Base-by-base conservation (phyloP, 805 yeast genomes). In the Wickerhamiella siamensis region DNA sequence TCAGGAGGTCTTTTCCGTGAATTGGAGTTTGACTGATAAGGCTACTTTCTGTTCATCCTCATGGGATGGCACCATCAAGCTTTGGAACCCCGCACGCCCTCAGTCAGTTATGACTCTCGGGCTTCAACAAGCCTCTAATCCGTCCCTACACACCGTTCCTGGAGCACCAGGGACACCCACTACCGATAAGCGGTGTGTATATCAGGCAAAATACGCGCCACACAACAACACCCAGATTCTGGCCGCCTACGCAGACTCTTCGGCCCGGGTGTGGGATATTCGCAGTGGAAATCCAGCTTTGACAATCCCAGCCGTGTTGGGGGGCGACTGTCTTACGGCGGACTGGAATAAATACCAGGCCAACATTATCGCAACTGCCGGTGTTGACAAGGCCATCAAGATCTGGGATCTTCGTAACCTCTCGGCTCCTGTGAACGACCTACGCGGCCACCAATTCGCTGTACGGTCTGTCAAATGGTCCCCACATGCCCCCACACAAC, bases 311-410 rank as follows among this genome's bases (percentile, higher is more conserved):
- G 81, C 86, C 1, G 95, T 83, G 54, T 72, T 76, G 15, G 94
- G 94, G 1, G 67, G 83, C 38, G 97, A 88, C 57, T 68, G 82
- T 6, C 66, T 91, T 37, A 65, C 80, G 2, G 72, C 86, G 46
- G 97, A 88, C 64, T 87, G 86, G 78, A 91, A 88, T 62, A 87
- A 87, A 58, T 88, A 91, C 59, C 70, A 83, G 53, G 71, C 84
- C 1, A 70, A 78, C 2, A 72, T 84, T 0, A 63, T 88, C 4
- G 94, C 95, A 3, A 75, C 94, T 0, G 91, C 83, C 2, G 94
- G 95, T n/a, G 93, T 88, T 6, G 97, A 88, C 57, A 82, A 82
- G 54, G 64, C 77, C 18, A 72, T 87, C 36, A 73, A 83, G 47
- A 66, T 86, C 3, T 88, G 96, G 95, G 98, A 88, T 57, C 59